These are phyloP conservation scores for Paraleonurus japonicus DNA, from an alignment of 257 asterid species.

Conservation along the genomic window DNA sequence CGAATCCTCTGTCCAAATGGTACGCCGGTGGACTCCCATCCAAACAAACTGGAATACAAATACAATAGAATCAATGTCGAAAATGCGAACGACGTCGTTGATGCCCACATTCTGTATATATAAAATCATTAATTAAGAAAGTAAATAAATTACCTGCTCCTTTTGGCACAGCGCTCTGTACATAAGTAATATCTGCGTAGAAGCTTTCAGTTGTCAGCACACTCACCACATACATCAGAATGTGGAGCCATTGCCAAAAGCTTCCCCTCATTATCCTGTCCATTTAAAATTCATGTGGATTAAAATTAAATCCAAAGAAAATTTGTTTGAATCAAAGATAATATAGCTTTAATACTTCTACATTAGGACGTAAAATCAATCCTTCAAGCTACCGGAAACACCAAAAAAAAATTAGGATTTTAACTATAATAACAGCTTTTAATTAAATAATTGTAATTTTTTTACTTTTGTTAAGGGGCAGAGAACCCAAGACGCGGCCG, in stretches of 20 bases:
- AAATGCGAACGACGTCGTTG: background rate
- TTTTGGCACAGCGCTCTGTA: slow-evolving; percentile 54
- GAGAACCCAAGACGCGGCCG: slow-evolving; percentile 35
- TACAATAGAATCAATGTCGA: background rate
- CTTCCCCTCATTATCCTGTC: slow-evolving; percentile 40
- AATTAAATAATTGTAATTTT: slow-evolving; percentile 6
- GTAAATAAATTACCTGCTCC: slow-evolving; percentile 60
- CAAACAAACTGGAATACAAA: slow-evolving; percentile 52
- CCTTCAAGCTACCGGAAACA: background rate
- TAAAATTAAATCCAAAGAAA: background rate
- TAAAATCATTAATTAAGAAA: background rate
- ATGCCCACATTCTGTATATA: background rate
- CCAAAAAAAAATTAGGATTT: background rate
- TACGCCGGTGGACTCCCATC: slow-evolving; percentile 89
- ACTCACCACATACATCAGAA: slow-evolving; percentile 25
- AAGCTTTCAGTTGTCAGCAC: slow-evolving; percentile 31
- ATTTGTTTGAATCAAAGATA: background rate
- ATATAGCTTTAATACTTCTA: background rate
- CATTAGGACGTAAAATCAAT: background rate
- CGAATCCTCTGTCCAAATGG: slow-evolving; percentile 55
- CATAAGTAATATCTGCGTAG: slow-evolving; percentile 46
- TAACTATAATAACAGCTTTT: slow-evolving; percentile 29
- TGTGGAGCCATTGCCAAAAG: slow-evolving; percentile 32
- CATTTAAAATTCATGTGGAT: background rate
- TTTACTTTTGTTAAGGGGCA: background rate